Evolutionary conservation across 2,329 filamentous ascomycete species (phyloP).

Genomic region (Colletotrichum incanum): DNA sequence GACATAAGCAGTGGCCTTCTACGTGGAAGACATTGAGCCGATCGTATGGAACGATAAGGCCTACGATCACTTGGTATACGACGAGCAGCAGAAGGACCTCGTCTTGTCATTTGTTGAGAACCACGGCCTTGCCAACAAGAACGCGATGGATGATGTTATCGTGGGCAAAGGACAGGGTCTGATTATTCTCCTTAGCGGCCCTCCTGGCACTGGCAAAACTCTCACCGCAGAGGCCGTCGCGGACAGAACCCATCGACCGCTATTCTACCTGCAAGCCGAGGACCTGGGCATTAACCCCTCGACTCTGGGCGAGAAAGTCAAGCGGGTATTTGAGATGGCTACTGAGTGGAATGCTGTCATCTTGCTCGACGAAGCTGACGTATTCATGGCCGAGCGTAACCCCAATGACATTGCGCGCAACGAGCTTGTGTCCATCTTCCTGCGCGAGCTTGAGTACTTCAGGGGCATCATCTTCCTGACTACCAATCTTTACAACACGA

Average conservation of each 20-base stretch:
- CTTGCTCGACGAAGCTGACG: conserved; percentile 68
- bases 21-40: conserved; percentile 59
- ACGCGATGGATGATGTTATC: conserved; percentile 58
- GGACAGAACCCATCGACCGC: conserved; percentile 59
- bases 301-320: conserved; percentile 63
- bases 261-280: conserved; percentile 63
- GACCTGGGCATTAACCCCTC: conserved; percentile 63
- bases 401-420: conserved; percentile 64
- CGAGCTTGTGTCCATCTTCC: conserved; percentile 64
- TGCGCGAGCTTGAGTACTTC: conserved; percentile 63
- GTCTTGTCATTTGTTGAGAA: conserved; percentile 65
- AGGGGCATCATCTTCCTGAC: conserved; percentile 63
- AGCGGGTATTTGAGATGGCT: conserved; percentile 63
- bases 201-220: conserved; percentile 64
- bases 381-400: conserved; percentile 65
- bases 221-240: conserved; percentile 62
- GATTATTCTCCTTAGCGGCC: conserved; percentile 62
- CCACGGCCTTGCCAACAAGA: conserved; percentile 49
- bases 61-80: conserved; percentile 63
- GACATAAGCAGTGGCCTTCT: conserved; percentile 49
- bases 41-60: conserved; percentile 63
- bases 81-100: conserved; percentile 63
- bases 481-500: conserved; percentile 59
- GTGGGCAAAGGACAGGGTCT: conserved; percentile 61
- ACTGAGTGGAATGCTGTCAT: conserved; percentile 66